Base-by-base conservation (phyloP, 2,329 filamentous ascomycete species). In the Podosphaera aphanis region DNA sequence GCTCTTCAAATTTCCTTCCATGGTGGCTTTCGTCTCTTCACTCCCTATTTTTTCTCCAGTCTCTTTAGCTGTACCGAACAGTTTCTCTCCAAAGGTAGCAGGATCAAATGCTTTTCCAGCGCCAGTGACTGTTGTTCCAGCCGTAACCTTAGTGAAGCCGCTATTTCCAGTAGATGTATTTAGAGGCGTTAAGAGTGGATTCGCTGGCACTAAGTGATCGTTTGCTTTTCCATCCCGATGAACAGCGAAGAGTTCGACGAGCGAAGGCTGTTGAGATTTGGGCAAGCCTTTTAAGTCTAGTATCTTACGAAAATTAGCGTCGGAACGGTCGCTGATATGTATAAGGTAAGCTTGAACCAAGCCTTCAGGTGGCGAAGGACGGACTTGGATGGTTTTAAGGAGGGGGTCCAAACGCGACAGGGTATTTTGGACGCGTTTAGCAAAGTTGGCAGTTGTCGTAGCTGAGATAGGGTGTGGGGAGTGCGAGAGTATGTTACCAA, bases 291-390 rank as follows among this genome's bases (percentile, higher is more conserved):
- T 98, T 51, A 98, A 71, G 44, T 98, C 90, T 40, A 98, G 74
- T 49, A 98, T 81, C 64, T 94, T 95, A 59, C 78, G 78, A 71
- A 98, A 98, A 63, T 98, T 98, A 56, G 75, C 73, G 59, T 95
- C 90, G 51, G 81, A 93, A 47, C 82, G 78, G 66, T 98, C 90
- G 53, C 76, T 85, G 52, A 98, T 90, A 63, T 95, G 90, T 61
- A 95, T 93, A 29, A 98, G 76, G 60, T 98, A 98, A 29, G 90
- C 90, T 64, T 95, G 88, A 0, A 98, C 86, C 2, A 98, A 73
- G 1, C 83, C 88, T 65, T 98, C 90, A 0, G 88, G 82, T 0
- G 90, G 90, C 3, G 81, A 83, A 2, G 86, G 77, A 23, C 83
- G 83, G 42, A 98, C 88, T 67, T 98, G 90, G 2, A 98, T 73